Conservation (phyloP, 495 filamentous ascomycete genomes). For the Aspergillus kassunensis region DNA sequence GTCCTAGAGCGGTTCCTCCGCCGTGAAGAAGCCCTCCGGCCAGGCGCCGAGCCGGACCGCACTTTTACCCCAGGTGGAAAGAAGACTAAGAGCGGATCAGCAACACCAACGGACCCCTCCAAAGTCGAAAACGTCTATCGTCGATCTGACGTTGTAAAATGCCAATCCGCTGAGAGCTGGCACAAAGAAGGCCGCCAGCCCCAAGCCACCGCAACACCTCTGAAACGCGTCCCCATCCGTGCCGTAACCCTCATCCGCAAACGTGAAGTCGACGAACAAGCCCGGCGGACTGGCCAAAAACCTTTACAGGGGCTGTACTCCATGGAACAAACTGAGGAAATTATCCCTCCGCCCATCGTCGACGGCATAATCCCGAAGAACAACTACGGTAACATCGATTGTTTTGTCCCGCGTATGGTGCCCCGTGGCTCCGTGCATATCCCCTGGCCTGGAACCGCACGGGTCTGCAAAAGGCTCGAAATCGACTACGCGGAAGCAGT, state of each 20-base stretch:
- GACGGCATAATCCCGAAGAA: slow-evolving; percentile 92
- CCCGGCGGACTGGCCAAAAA: slow-evolving; percentile 74
- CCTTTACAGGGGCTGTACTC: slow-evolving; percentile 83
- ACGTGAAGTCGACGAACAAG: slow-evolving; percentile 81
- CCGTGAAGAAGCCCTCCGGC: slow-evolving; percentile 83
- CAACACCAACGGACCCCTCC: background rate
- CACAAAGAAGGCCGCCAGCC: slow-evolving; percentile 90
- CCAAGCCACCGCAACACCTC: slow-evolving; percentile 60
- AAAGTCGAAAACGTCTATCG: slow-evolving; percentile 77
- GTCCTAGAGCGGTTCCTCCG: slow-evolving; percentile 84
- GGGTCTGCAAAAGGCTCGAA: slow-evolving; percentile 75
- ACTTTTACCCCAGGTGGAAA: slow-evolving; percentile 63
- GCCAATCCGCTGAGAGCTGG: slow-evolving; percentile 94
- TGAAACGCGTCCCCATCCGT: slow-evolving; percentile 85
- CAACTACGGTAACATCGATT: slow-evolving; percentile 93
- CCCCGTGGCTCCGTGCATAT: slow-evolving; percentile 81
- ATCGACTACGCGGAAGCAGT: slow-evolving; percentile 95
- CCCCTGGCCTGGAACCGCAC: slow-evolving; percentile 67
- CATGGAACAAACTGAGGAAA: slow-evolving; percentile 85
- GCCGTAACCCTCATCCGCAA: slow-evolving; percentile 86
- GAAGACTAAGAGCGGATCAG: slow-evolving; percentile 39
- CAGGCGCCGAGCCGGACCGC: slow-evolving; percentile 64
- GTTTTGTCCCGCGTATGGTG: slow-evolving; percentile 91
- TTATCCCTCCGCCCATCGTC: slow-evolving; percentile 77
- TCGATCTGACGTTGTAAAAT: slow-evolving; percentile 74